phyloP scores from a whole-genome alignment of 805 yeast genomes.

The Suhomyces kilbournensis region DNA sequence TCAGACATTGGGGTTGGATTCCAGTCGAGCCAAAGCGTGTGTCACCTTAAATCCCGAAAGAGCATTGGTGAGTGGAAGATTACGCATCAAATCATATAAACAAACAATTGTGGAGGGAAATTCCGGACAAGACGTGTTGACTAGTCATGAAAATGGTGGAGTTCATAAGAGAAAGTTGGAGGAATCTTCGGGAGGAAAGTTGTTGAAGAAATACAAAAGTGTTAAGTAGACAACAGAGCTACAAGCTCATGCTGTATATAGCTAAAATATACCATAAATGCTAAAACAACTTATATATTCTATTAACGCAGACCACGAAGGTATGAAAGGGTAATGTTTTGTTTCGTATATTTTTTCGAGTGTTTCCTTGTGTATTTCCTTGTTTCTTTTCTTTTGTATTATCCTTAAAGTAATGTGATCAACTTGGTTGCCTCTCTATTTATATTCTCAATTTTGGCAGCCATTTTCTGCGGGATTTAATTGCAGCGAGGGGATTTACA shows the following conservation, averaged over 20 bases:
- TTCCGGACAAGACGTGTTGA: constrained; percentile 27
- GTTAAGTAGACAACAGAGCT: not conserved
- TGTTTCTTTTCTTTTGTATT: too few relatives aligned
- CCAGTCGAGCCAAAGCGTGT: constrained; percentile 56
- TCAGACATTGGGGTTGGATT: constrained; percentile 67
- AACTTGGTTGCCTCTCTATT: too few relatives aligned
- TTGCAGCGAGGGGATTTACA: too few relatives aligned
- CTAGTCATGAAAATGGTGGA: constrained; percentile 12
- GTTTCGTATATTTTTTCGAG: too few relatives aligned
- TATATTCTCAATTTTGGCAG: too few relatives aligned
- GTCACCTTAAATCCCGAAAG: constrained; percentile 58
- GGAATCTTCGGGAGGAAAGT: constrained; percentile 22
- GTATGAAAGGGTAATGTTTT: too few relatives aligned
- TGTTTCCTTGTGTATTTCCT: too few relatives aligned
- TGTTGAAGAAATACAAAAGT: constrained; percentile 18
- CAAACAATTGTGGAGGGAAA: constrained; percentile 65
- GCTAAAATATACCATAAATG: not conserved
- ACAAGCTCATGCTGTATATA: not conserved
- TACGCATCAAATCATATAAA: constrained; percentile 71
- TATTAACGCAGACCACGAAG: too few relatives aligned
- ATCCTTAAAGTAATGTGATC: too few relatives aligned
- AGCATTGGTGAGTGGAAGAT: constrained; percentile 69
- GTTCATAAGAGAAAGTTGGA: constrained; percentile 21
- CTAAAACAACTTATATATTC: not conserved
- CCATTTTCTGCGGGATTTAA: too few relatives aligned